phyloP scores from a whole-genome alignment of 176 grass and related monocot species.

The Thalia dealbata region DNA sequence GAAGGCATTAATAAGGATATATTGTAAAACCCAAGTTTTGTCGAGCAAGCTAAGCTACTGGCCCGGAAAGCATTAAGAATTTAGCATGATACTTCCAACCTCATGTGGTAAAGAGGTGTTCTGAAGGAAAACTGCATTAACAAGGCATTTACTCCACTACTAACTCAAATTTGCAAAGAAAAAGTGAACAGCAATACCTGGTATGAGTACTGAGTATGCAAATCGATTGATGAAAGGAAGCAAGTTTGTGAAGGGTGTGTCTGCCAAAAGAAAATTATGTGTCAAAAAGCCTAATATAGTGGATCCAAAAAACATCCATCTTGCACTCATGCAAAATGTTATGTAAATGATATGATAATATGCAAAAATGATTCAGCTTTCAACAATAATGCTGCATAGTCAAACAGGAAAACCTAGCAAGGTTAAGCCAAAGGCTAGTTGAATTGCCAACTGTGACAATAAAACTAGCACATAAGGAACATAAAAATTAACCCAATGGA shows the following conservation, averaged over 20 bases:
- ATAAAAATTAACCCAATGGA: too few species aligned
- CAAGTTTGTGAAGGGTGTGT: slow-evolving; percentile 95
- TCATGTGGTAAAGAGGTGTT: not conserved
- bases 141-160: not conserved
- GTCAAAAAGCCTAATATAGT: not conserved
- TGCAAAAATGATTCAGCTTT: not conserved
- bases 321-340: not conserved
- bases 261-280: slow-evolving; percentile 26
- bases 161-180: not conserved
- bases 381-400: not conserved
- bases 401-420: not conserved
- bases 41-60: not conserved
- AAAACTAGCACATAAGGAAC: too few species aligned
- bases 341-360: not conserved
- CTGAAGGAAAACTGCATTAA: not conserved
- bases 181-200: slow-evolving; percentile 38
- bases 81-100: not conserved
- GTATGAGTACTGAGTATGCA: slow-evolving; percentile 94
- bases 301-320: slow-evolving; percentile 2
- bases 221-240: slow-evolving; percentile 91
- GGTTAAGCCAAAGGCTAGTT: not conserved
- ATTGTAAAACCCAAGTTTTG: not conserved
- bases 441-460: too few species aligned
- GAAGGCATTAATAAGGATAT: not conserved
- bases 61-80: not conserved